Evolutionary conservation across 2,329 filamentous ascomycete species (phyloP).

Genomic region (Alternaria hordeiaustralica): DNA sequence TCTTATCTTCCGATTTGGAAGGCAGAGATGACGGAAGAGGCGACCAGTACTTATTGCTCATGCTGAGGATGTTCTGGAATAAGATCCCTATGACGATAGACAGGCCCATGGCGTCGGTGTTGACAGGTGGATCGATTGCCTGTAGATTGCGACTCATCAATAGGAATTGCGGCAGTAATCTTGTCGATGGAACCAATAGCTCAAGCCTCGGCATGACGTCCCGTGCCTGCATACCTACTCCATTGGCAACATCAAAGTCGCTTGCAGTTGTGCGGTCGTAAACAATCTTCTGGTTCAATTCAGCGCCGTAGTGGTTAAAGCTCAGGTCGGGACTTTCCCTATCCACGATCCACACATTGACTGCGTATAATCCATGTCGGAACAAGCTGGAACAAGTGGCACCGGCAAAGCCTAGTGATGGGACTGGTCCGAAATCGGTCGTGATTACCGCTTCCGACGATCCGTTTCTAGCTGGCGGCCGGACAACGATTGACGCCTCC

Average conservation of each 20-base stretch:
- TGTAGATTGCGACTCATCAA: slow-evolving; percentile 1
- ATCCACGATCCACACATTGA: slow-evolving; percentile 7
- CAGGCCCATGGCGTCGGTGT: slow-evolving; percentile 3
- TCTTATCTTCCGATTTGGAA: background rate
- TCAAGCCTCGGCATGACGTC: background rate
- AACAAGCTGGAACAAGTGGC: background rate
- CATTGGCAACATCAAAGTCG: background rate
- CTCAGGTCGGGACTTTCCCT: background rate
- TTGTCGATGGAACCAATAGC: background rate
- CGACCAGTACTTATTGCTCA: slow-evolving; percentile 5
- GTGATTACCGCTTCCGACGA: background rate
- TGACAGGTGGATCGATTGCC: background rate
- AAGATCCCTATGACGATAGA: slow-evolving; percentile 1
- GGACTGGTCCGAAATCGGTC: background rate
- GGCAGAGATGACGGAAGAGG: background rate
- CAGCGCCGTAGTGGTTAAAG: background rate
- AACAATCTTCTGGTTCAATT: background rate
- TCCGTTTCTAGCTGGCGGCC: background rate
- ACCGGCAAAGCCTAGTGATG: background rate
- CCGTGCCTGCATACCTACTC: background rate
- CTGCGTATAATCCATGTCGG: slow-evolving; percentile 1
- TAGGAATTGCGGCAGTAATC: background rate
- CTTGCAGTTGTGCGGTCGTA: background rate
- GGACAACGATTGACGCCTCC: background rate
- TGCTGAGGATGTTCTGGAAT: slow-evolving; percentile 7